These are phyloP conservation scores for Ceriops tagal DNA, from an alignment of 345 rosid genomes.

Conservation along the genomic window DNA sequence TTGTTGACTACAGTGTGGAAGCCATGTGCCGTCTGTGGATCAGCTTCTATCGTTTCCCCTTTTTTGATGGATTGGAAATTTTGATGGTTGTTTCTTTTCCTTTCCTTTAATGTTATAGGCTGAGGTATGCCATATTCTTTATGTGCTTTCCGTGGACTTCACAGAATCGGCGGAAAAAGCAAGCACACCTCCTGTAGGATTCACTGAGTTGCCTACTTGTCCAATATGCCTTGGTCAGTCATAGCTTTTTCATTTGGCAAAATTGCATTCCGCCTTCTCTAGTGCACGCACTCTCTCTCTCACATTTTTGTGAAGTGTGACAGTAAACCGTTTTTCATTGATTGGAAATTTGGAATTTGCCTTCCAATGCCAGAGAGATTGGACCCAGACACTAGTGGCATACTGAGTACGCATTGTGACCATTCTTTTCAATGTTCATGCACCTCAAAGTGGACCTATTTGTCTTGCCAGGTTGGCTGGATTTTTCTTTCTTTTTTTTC, in stretches of 20 bases:
- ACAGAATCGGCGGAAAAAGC: constrained; percentile 63
- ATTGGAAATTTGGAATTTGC: background rate
- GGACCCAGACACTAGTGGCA: constrained; percentile 90
- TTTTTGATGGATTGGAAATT: background rate
- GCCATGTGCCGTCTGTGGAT: no score
- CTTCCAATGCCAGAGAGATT: constrained; percentile 58
- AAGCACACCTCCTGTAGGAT: constrained; percentile 58
- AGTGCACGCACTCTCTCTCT: no score
- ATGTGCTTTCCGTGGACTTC: constrained; percentile 56
- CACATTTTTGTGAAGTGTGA: background rate
- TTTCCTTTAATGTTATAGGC: constrained; percentile 42
- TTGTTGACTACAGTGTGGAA: no score
- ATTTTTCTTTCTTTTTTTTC: constrained; percentile 10
- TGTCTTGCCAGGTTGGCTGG: constrained; percentile 80
- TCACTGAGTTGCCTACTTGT: constrained; percentile 81
- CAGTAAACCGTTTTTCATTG: background rate
- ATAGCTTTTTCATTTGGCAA: background rate
- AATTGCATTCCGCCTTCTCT: no score
- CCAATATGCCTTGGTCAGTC: constrained; percentile 84
- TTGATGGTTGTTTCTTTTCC: constrained; percentile 3
- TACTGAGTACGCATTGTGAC: constrained; percentile 79
- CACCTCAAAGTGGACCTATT: constrained; percentile 87
- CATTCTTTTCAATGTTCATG: constrained; percentile 94
- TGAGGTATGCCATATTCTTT: constrained; percentile 81
- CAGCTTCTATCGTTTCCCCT: no score